These are phyloP conservation scores for Penicillium robsamsonii DNA, from an alignment of 495 filamentous ascomycete genomes.

Conservation along the genomic window DNA sequence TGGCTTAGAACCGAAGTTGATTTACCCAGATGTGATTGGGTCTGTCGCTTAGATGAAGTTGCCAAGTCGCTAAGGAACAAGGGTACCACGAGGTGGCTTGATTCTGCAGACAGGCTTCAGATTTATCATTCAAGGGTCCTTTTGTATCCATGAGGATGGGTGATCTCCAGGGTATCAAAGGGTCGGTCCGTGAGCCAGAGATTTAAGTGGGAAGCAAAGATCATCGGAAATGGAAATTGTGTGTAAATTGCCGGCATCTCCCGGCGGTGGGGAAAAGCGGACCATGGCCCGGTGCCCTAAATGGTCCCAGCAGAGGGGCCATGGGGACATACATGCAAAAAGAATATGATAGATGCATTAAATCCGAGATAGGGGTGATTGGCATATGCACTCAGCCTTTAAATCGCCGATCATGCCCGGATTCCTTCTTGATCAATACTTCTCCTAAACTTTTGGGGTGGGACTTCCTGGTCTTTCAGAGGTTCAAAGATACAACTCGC, in stretches of 20 bases:
- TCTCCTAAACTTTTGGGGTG: not conserved
- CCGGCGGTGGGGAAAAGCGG: not conserved
- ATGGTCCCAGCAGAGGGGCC: not conserved
- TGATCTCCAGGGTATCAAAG: not conserved
- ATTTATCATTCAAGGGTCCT: not conserved
- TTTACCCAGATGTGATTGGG: not conserved
- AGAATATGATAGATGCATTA: not conserved
- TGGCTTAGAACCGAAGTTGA: not conserved
- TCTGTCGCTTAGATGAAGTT: not conserved
- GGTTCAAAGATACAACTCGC: not conserved
- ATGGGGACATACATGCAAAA: not conserved
- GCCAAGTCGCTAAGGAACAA: not conserved
- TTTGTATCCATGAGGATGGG: not conserved
- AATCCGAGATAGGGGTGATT: not conserved
- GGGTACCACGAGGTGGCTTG: not conserved
- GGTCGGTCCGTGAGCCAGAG: not conserved
- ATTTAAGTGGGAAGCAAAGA: not conserved
- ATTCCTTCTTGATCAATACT: not conserved
- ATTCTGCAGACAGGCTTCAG: not conserved
- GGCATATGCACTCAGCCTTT: not conserved
- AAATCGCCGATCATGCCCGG: conserved; percentile 4
- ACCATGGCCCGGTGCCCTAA: not conserved
- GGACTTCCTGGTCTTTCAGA: conserved; percentile 6
- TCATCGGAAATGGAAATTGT: not conserved
- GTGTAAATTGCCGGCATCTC: not conserved